phyloP scores from a whole-genome alignment of 2,329 filamentous ascomycete species.

The Cytospora leucostoma region DNA sequence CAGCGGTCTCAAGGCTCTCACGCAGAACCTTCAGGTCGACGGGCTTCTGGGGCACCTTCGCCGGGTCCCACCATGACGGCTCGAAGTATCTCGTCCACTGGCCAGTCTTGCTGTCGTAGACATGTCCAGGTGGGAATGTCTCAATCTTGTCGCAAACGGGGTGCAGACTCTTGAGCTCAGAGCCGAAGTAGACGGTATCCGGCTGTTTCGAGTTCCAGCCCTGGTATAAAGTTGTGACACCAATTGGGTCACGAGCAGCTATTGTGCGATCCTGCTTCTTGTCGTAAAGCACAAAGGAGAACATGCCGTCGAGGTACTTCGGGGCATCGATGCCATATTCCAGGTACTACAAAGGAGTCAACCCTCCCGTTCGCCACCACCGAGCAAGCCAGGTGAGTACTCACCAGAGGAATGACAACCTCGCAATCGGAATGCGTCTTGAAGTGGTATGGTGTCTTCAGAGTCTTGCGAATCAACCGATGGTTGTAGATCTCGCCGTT shows the following conservation, averaged over 20 bases:
- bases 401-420: conserved; percentile 94
- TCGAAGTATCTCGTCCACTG: conserved; percentile 85
- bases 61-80: conserved; percentile 87
- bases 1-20: conserved; percentile 81
- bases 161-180: conserved; percentile 91
- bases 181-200: conserved; percentile 89
- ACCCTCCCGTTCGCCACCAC: not conserved
- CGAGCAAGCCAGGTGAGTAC: conserved; percentile 35
- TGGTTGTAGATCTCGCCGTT: conserved; percentile 99
- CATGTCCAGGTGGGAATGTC: conserved; percentile 89
- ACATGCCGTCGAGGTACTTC: conserved; percentile 97
- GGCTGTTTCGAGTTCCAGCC: conserved; percentile 84
- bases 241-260: conserved; percentile 93
- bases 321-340: conserved; percentile 90
- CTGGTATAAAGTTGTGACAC: conserved; percentile 96
- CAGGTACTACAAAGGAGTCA: conserved; percentile 65
- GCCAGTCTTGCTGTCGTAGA: conserved; percentile 93
- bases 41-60: conserved; percentile 74
- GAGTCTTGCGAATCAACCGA: conserved; percentile 83
- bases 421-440: conserved; percentile 99
- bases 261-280: conserved; percentile 90
- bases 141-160: conserved; percentile 94
- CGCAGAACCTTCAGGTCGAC: conserved; percentile 83
- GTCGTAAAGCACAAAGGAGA: conserved; percentile 98
- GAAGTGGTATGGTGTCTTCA: conserved; percentile 88